These are phyloP conservation scores for Eucalyptus pauciflora DNA, from an alignment of 345 rosid genomes.

Conservation along the genomic window DNA sequence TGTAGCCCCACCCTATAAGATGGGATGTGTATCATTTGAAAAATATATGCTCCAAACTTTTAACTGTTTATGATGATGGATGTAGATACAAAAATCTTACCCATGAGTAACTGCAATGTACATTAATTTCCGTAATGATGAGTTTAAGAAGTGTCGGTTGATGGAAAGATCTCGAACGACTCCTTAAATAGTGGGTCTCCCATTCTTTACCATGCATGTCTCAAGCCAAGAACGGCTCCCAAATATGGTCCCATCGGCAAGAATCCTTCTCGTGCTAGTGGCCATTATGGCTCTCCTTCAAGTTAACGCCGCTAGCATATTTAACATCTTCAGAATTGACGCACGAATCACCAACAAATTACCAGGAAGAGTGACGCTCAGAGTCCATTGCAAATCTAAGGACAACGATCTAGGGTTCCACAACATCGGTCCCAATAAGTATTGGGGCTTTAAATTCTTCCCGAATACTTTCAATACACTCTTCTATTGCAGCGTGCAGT, in stretches of 20 bases:
- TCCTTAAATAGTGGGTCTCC: not conserved
- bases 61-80: too few species aligned
- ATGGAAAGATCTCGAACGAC: not conserved
- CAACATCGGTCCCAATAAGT: too few species aligned
- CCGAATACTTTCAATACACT: too few species aligned
- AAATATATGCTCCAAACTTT: not conserved
- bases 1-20: too few species aligned
- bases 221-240: not conserved
- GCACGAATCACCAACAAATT: too few species aligned
- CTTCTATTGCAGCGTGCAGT: too few species aligned
- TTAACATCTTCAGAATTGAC: rapidly evolving
- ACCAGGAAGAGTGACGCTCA: too few species aligned
- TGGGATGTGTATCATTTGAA: not conserved
- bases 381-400: too few species aligned
- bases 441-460: too few species aligned
- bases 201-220: not conserved
- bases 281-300: not conserved
- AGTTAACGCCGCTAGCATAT: not conserved
- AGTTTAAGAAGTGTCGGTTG: not conserved
- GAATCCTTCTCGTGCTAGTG: not conserved
- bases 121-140: not conserved
- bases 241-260: not conserved
- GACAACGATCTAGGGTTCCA: too few species aligned
- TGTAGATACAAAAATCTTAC: not conserved
- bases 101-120: not conserved